These are phyloP conservation scores for Epichloe uncinata DNA, from an alignment of 2,329 filamentous ascomycete species.

Conservation along the genomic window DNA sequence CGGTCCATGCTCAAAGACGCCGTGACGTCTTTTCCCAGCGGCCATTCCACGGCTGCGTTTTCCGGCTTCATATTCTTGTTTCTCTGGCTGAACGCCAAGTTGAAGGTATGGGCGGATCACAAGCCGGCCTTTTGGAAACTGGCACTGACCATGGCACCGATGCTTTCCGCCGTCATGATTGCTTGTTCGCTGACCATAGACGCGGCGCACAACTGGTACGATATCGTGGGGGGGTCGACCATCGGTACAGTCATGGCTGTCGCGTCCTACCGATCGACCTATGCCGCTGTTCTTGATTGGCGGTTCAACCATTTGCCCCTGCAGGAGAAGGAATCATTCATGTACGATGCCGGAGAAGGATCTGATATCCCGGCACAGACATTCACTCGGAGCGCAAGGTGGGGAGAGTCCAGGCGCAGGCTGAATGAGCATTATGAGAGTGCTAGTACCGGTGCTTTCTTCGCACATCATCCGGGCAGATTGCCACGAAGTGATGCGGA, in stretches of 20 bases:
- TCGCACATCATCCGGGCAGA: not conserved
- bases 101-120: constrained; percentile 56
- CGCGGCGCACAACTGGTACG: constrained; percentile 57
- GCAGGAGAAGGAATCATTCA: constrained; percentile 14
- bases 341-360: constrained; percentile 8
- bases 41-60: constrained; percentile 52
- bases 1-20: constrained; percentile 42
- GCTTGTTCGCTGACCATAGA: constrained; percentile 50
- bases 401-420: constrained; percentile 13
- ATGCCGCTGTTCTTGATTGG: constrained; percentile 57
- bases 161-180: constrained; percentile 47
- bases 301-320: constrained; percentile 55
- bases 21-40: constrained; percentile 54
- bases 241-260: constrained; percentile 53
- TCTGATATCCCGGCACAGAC: constrained; percentile 11
- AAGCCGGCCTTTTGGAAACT: constrained; percentile 57
- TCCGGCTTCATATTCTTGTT: constrained; percentile 51
- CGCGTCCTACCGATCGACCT: constrained; percentile 51
- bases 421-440: not conserved
- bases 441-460: not conserved
- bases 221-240: constrained; percentile 49
- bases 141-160: constrained; percentile 40
- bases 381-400: constrained; percentile 13
- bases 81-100: constrained; percentile 58
- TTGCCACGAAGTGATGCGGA: not conserved